Evolutionary conservation across 148 eudicot genomes (phyloP), one percentile per base, ranked within the genome.

Genomic region (Agrostemma githago): DNA sequence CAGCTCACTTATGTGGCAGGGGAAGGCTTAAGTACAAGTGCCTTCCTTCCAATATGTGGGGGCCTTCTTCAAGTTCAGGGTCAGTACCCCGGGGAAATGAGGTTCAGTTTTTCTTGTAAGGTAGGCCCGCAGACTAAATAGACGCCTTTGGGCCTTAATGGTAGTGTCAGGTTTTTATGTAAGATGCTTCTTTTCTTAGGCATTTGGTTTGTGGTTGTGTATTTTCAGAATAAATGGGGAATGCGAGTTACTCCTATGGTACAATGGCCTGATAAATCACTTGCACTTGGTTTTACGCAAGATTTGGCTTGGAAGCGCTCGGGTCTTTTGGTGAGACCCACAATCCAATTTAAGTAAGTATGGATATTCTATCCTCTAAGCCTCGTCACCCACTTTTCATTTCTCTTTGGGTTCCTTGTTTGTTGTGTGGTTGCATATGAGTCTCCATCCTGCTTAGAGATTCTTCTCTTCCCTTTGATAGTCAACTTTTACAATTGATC

Each of bases 31-130:
- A 92, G 92, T 58, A 95, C 98, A 20, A 95, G 96, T 82, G 92
- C 91, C 6, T 92, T 87, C 77, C 82, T 90, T 78, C 97, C 98
- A 66, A 10, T 90, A 61, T 83, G 83, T 78, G 97, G 98, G 37
- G 97, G 98, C 48, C 78, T 95, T 43, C 96, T 95, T 77, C 98
- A 95, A 88, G 98, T 92, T 59, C 98, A 95, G 82, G 98, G 98
- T 77, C 98, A 89, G 77, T 95, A 90, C 83, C 98, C 97, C 19
- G 98, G 98, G 73, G 96, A 95, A 62, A 87, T 92, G 96, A 92
- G 78, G 82, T 88, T 90, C 85, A 95, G 97, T 78, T 95, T 88
- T 82, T 92, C 98, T 66, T 85, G 93, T 81, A 95, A 95, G 96
- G 98, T 90, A 79, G 73, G 84, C 76, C 71, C 14, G 41, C 0